Conservation (phyloP, 441 rosid species). For the Populus trichocarpa region DNA sequence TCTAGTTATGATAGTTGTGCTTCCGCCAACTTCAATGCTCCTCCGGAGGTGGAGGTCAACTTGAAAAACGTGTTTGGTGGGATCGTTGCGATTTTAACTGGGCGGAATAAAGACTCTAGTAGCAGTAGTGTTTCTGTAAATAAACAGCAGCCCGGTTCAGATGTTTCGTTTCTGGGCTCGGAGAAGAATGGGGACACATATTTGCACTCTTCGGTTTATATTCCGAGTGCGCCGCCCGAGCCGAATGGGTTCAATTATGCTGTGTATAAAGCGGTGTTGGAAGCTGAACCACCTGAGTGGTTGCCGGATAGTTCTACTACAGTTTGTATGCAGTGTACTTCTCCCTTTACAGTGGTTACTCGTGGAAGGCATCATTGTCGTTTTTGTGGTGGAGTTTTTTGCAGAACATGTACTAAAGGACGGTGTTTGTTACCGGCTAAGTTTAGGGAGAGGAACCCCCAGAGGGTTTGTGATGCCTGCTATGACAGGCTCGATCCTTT, state of each 20-base stretch:
- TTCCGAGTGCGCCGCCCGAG: slow-evolving; percentile 95
- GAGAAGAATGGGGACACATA: slow-evolving; percentile 70
- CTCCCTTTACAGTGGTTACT: slow-evolving; percentile 76
- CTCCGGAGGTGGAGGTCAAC: slow-evolving; percentile 59
- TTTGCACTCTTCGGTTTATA: slow-evolving; percentile 83
- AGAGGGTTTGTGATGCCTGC: slow-evolving; percentile 91
- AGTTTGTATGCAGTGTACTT: slow-evolving; percentile 75
- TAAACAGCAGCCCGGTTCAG: slow-evolving; percentile 45
- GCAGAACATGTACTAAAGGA: slow-evolving; percentile 77
- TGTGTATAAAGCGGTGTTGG: slow-evolving; percentile 63
- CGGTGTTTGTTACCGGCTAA: slow-evolving; percentile 75
- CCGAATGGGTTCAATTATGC: slow-evolving; percentile 29
- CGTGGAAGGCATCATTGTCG: slow-evolving; percentile 98
- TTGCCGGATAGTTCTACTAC: slow-evolving; percentile 79
- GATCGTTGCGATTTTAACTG: slow-evolving; percentile 74
- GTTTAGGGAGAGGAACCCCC: slow-evolving; percentile 87
- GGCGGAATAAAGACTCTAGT: slow-evolving; percentile 42
- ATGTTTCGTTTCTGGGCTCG: slow-evolving; percentile 78
- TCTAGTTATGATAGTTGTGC: neutral
- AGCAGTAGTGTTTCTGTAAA: neutral
- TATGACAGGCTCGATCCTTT: slow-evolving; percentile 95
- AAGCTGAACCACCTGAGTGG: slow-evolving; percentile 95
- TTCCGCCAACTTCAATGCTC: slow-evolving; percentile 12
- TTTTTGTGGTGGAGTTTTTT: slow-evolving; percentile 90
- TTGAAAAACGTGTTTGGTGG: slow-evolving; percentile 77